Base-by-base conservation (phyloP, 164 flowering plant species). In the Chimonanthus praecox region DNA sequence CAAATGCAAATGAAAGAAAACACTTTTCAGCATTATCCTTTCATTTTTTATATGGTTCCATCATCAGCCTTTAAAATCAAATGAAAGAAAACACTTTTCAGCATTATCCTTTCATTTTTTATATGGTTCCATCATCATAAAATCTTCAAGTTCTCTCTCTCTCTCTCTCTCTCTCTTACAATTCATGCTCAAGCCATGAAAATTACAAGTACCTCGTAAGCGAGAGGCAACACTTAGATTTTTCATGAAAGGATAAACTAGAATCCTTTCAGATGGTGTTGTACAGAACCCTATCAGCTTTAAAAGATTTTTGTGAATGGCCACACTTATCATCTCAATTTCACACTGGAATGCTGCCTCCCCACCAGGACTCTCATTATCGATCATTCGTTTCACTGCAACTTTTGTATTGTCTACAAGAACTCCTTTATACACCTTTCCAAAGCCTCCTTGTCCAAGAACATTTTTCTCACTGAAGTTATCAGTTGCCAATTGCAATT, bases 401-500 rank as follows among this genome's bases (percentile, higher is more conserved):
- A 94, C 80, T 81, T 91, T 87, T 45, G 93, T 89, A 80, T 74
- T 76, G 83, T 94, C 99, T 61, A 76, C 71, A 75, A 94, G 92
- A 70, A 92, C 88, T 63, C 98, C 98, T 81, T 86, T 94, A 69
- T 94, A 94, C 47, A 94, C 98, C 79, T 91, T 94, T 47, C 98
- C 98, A 73, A 92, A 94, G 64, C 99, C 99, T 71, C 99, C 99
- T 83, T 91, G 95, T 63, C 99, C 99, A 67, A 94, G 92, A 74
- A 94, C 90, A 82, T 89, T 91, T 74, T 88, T 87, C 81, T 93
- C 98, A 70, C 80, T 91, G 86, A 94, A 94, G 78, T 76, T 82
- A 69, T 92, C 96, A 13, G 99, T 93, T 16, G 99, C 98, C 70
- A 91, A 58, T 80, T 91, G 96, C 67, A 94, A 78, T 75, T 94